Evolutionary conservation across 495 filamentous ascomycete genomes (phyloP), one percentile per base, ranked within the genome.

Genomic region (Neurospora sp.): DNA sequence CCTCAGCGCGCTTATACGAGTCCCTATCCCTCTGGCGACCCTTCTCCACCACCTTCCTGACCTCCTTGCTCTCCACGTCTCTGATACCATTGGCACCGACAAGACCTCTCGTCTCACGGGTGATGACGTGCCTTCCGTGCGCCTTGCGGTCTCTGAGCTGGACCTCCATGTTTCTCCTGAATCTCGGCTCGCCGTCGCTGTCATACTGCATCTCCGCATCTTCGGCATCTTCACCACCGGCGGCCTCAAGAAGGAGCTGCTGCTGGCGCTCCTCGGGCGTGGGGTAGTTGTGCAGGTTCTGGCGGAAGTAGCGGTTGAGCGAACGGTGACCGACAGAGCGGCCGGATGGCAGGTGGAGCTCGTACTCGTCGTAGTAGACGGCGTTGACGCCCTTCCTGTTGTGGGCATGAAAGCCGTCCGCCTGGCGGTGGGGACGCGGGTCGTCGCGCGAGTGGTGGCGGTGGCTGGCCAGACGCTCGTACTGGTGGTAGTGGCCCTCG

Each of bases 301-400:
- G 96, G 69, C 93, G 91, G 82, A 89, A 99, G 82, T 97, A 98
- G 70, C 86, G 87, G 73, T 91, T 89, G 17, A 97, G 84, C 8
- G 92, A 94, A 70, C 96, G 89, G 79, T 98, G 96, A 53, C 96
- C 96, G 42, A 94, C 94, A n/a, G 91, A 91, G 71, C 90, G 89
- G 40, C 96, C 96, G 20, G 91, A 92, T 3, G 95, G 95, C n/a
- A 99, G 88, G 78, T 98, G 93, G 20, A 99, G 87, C 81, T 98
- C 96, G 77, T 92, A 93, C 37, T 98, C 96, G 72, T 93, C 91
- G 76, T 95, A 89, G 81, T 93, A 97, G 61, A 93, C 90, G 6
- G 94, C 90, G 70, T 88, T 87, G 31, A 82, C 81, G 45, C 85
- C 85, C 71, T 87, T 87, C 73, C 89, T 88, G 12, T 89, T 90